Conservation (phyloP, 768 basidiomycete species). For the Boletus sp. region DNA sequence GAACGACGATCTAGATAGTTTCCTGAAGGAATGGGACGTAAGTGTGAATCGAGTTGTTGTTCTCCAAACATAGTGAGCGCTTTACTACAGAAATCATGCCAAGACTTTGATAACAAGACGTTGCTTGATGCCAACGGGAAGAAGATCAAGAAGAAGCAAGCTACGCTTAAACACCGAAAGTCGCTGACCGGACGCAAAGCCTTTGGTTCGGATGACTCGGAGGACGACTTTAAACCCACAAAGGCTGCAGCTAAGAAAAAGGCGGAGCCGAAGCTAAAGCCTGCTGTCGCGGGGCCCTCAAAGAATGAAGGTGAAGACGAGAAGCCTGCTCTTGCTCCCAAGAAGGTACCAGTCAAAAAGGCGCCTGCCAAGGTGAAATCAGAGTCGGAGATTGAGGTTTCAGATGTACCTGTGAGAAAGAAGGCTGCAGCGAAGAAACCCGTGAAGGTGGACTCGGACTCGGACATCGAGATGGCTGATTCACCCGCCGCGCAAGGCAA, state of each 20-base stretch:
- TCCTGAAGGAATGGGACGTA: slow-evolving; percentile 84
- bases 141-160: slow-evolving; percentile 55
- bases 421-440: slow-evolving; percentile 20
- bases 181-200: slow-evolving; percentile 43
- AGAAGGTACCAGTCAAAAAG: slow-evolving; percentile 33
- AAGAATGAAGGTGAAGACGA: slow-evolving; percentile 44
- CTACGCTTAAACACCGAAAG: slow-evolving; percentile 51
- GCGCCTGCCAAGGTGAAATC: slow-evolving; percentile 33
- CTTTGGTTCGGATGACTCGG: slow-evolving; percentile 38
- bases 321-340: slow-evolving; percentile 24
- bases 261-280: slow-evolving; percentile 28
- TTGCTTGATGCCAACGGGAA: slow-evolving; percentile 47
- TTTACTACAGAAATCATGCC: slow-evolving; percentile 36
- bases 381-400: slow-evolving; percentile 39
- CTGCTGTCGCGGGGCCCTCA: slow-evolving; percentile 38
- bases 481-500: slow-evolving; percentile 29
- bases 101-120: slow-evolving; percentile 43
- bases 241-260: slow-evolving; percentile 44
- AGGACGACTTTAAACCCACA: slow-evolving; percentile 55
- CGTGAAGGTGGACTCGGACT: slow-evolving; percentile 35
- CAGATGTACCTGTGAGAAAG: slow-evolving; percentile 23
- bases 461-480: slow-evolving; percentile 34
- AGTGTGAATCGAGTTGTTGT: slow-evolving; percentile 26
- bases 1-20: slow-evolving; percentile 83
- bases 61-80: neutral